Evolutionary conservation across 495 filamentous ascomycete genomes (phyloP).

Genomic region (Xylaria acuta): DNA sequence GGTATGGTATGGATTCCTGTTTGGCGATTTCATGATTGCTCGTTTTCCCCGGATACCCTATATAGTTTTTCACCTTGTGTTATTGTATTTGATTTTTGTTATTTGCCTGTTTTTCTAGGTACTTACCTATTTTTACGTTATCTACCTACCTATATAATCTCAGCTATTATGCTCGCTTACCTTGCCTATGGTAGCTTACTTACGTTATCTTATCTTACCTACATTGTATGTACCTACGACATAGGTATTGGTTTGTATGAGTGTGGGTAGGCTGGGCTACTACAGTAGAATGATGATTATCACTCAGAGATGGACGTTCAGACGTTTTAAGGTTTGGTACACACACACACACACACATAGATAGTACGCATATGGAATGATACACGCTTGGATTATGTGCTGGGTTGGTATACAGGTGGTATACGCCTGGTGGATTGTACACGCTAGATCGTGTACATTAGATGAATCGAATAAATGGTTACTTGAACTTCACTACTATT

Average conservation of each 20-base stretch:
- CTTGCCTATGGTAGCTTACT: neutral
- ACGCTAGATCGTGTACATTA: neutral
- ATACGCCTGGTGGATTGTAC: neutral
- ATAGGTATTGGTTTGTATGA: neutral
- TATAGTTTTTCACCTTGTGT: constrained; percentile 10
- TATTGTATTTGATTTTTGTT: constrained; percentile 1
- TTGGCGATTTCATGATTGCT: constrained; percentile 18
- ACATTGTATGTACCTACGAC: neutral
- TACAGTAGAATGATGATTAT: neutral
- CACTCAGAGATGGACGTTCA: neutral
- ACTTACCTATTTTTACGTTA: constrained; percentile 10
- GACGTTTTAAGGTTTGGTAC: constrained; percentile 3
- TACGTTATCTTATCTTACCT: constrained; percentile 3
- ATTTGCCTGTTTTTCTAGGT: constrained; percentile 1
- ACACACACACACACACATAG: neutral
- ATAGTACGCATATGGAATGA: neutral
- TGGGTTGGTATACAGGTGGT: neutral
- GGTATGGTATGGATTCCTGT: constrained; percentile 9
- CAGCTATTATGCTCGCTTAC: neutral
- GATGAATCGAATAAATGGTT: neutral
- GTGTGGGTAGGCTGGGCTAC: neutral
- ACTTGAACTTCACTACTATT: neutral
- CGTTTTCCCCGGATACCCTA: constrained; percentile 22
- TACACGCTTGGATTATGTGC: constrained; percentile 6
- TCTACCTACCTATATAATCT: constrained; percentile 13